A percentile compares a stretch with the other conserved stretches of the same genome.
Evolutionary conservation across 176 grass and related monocot genomes (phyloP).

Genomic region (Aegilops longissima): DNA sequence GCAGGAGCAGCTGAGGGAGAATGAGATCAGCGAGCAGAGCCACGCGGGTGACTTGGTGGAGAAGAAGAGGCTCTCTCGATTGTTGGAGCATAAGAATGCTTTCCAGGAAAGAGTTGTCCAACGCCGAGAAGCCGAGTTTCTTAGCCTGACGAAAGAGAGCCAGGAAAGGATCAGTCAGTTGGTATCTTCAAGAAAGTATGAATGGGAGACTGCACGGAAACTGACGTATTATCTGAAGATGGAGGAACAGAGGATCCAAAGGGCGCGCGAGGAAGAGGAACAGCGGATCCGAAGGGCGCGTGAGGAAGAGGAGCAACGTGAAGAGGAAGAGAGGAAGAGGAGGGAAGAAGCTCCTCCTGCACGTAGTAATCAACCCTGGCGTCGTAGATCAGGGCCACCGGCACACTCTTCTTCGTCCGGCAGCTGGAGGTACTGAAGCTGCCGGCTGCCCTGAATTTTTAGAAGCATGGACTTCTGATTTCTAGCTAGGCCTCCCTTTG

Average conservation of each 20-base stretch:
- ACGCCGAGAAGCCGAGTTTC: slow-evolving; percentile 67
- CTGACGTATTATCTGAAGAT: slow-evolving; percentile 63
- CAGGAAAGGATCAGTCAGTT: slow-evolving; percentile 72
- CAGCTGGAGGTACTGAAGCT: slow-evolving; percentile 36
- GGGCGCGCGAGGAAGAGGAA: slow-evolving; percentile 66
- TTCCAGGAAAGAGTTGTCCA: slow-evolving; percentile 62
- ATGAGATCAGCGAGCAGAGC: slow-evolving; percentile 72
- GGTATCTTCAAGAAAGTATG: slow-evolving; percentile 65
- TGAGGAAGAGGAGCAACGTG: slow-evolving; percentile 79
- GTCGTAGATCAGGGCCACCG: not conserved
- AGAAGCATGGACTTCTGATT: too few relatives aligned
- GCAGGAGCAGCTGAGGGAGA: slow-evolving; percentile 87
- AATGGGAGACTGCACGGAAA: slow-evolving; percentile 74
- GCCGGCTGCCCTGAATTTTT: not conserved
- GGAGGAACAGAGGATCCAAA: slow-evolving; percentile 68
- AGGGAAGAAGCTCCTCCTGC: slow-evolving; percentile 50
- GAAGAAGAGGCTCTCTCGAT: slow-evolving; percentile 81
- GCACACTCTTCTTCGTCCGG: slow-evolving; percentile 13
- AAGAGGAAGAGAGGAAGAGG: slow-evolving; percentile 92
- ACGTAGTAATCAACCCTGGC: slow-evolving; percentile 25
- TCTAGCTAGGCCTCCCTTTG: not conserved
- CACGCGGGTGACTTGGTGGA: slow-evolving; percentile 83
- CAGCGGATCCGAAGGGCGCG: slow-evolving; percentile 46
- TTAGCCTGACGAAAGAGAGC: slow-evolving; percentile 59
- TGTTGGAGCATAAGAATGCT: slow-evolving; percentile 66